Evolutionary conservation across 805 yeast genomes (phyloP).

Genomic region (Torulaspora delbrueckii): DNA sequence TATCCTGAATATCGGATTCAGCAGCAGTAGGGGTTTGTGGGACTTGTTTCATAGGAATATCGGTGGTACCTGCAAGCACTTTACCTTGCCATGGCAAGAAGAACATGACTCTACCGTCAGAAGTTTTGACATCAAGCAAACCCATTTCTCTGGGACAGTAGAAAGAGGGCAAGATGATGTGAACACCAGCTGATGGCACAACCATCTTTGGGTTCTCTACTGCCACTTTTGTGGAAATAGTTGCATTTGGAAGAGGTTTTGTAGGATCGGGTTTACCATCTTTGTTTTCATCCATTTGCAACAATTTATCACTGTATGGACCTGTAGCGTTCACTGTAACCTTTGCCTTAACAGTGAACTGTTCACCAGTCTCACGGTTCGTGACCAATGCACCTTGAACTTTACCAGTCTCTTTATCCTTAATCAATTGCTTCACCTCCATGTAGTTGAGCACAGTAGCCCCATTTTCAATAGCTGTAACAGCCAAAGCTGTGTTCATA

Average conservation of each 20-base stretch:
- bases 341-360: slow-evolving; percentile 59
- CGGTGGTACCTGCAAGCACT: slow-evolving; percentile 95
- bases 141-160: slow-evolving; percentile 88
- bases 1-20: slow-evolving; percentile 85
- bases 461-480: slow-evolving; percentile 80
- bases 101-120: slow-evolving; percentile 95
- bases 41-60: slow-evolving; percentile 69
- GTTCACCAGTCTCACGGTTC: slow-evolving; percentile 66
- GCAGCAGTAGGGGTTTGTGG: slow-evolving; percentile 77
- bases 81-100: slow-evolving; percentile 98
- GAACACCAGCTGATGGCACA: slow-evolving; percentile 93
- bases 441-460: slow-evolving; percentile 86
- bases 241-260: slow-evolving; percentile 16
- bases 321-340: slow-evolving; percentile 90
- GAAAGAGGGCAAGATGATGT: slow-evolving; percentile 84
- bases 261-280: slow-evolving; percentile 57
- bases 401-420: slow-evolving; percentile 53
- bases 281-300: slow-evolving; percentile 79
- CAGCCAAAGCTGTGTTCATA: slow-evolving; percentile 79
- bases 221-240: slow-evolving; percentile 32
- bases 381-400: slow-evolving; percentile 70
- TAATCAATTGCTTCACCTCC: slow-evolving; percentile 71
- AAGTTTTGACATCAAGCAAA: slow-evolving; percentile 81
- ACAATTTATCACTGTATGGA: slow-evolving; percentile 77
- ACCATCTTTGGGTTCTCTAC: slow-evolving; percentile 63